Evolutionary conservation across 2,329 filamentous ascomycete species (phyloP), one percentile per base, ranked within the genome.

Genomic region (Fusarium falciforme): DNA sequence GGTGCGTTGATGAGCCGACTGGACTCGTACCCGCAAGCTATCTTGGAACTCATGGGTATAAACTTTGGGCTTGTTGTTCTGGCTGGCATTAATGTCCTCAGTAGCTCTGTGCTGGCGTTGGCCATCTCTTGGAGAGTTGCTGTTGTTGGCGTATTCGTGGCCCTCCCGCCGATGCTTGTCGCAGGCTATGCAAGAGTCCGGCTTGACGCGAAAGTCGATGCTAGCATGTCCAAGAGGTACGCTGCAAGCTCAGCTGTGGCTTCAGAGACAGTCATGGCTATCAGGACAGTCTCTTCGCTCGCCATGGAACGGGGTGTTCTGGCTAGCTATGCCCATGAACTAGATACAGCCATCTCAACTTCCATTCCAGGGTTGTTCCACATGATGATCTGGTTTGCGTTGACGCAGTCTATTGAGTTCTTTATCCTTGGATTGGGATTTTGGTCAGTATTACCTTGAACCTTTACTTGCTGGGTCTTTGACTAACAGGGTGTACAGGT

Each of bases 101-200:
- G 40, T 1, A 57, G 64, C 31, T 77, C 77, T 42, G 78, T 85
- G 6, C 72, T 89, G 0, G 83, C 82, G 0, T 77, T 89, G 12
- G 83, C 76, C 1, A 79, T 82, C 61, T 82, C 82, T 14, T 88
- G 85, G 85, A 87, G 85, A 55, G 77, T 88, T 5, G 85, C 84
- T 0, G 73, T 88, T 2, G 84, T 87, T 1, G 80, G 84, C 10
- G 82, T 87, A 4, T 81, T 84, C 57, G 86, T 73, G 1, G 80
- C 80, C 0, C 64, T 84, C 2, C 79, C 82, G 0, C 76, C 79
- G 1, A 77, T 84, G 25, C 54, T 83, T 10, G 68, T 72, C 6
- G 74, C 77, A 6, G 82, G 83, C 2, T 83, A 76, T 40, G 64
- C 80, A 54, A 78, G 81, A 59, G 77, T 84, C 25, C 77, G 81